Conservation (phyloP, 2,329 filamentous ascomycete genomes). For the Nigrospora osmanthi region DNA sequence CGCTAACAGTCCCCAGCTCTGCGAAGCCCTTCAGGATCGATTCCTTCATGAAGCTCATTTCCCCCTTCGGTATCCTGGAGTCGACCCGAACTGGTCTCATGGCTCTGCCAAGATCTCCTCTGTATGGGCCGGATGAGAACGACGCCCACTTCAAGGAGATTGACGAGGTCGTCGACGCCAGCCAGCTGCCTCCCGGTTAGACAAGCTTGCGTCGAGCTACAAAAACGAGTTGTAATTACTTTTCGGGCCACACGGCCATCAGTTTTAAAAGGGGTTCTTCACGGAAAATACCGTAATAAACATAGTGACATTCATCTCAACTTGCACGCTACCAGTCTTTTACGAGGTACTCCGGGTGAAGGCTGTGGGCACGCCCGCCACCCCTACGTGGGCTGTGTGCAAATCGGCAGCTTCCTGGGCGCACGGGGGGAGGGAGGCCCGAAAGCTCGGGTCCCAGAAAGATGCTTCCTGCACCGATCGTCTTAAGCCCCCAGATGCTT, state of each 20-base stretch:
- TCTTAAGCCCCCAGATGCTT: too few species aligned
- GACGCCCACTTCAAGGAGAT: conserved; percentile 69
- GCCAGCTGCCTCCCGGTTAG: conserved; percentile 86
- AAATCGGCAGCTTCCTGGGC: too few species aligned
- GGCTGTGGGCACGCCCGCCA: too few species aligned
- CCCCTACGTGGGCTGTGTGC: too few species aligned
- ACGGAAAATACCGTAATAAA: too few species aligned
- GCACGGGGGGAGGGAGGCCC: too few species aligned
- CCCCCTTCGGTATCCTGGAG: conserved; percentile 92
- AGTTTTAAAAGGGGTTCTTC: too few species aligned
- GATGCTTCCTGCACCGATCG: too few species aligned
- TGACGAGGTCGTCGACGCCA: conserved; percentile 89
- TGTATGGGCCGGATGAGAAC: conserved; percentile 65
- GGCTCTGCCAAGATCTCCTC: conserved; percentile 88
- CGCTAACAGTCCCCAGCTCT: conserved; percentile 46
- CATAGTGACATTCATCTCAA: too few species aligned
- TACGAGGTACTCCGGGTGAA: too few species aligned
- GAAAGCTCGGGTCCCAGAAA: too few species aligned
- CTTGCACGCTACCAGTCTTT: too few species aligned
- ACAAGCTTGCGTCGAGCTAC: not conserved
- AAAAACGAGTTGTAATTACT: not conserved
- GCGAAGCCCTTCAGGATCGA: conserved; percentile 92
- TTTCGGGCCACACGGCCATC: not conserved
- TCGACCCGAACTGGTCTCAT: conserved; percentile 93
- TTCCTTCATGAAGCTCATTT: conserved; percentile 93